Conservation (phyloP, 257 asterid genomes). For the Fraxinus cuspidata region DNA sequence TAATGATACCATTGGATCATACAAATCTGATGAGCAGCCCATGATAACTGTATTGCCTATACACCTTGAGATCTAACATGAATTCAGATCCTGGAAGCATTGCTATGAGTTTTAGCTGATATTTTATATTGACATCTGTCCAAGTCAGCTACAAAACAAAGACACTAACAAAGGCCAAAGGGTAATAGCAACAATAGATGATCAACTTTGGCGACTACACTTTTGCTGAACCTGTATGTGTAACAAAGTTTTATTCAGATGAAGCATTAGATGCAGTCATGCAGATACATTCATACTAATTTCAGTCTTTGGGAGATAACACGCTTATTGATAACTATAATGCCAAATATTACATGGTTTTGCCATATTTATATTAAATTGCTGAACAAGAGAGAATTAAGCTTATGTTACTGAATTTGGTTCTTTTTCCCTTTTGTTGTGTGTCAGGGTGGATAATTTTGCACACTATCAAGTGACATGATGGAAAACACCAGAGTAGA, state of each 20-base stretch:
- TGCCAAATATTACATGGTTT: background rate
- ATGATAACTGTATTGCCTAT: background rate
- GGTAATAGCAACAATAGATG: background rate
- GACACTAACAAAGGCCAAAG: background rate
- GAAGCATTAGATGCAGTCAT: background rate
- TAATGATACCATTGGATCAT: background rate
- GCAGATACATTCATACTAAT: background rate
- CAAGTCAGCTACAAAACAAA: background rate
- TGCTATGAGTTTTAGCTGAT: background rate
- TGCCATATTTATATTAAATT: background rate
- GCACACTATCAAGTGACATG: background rate
- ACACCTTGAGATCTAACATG: background rate
- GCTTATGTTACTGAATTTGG: background rate
- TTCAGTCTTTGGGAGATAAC: background rate
- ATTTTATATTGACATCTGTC: background rate
- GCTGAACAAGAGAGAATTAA: background rate
- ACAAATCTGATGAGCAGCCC: background rate
- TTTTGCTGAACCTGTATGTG: background rate
- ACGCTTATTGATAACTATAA: background rate
- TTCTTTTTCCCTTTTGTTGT: background rate
- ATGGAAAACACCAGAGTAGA: background rate
- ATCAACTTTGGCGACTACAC: background rate
- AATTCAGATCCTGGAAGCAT: background rate
- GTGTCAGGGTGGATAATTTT: background rate
- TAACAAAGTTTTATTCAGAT: background rate